Base-by-base conservation (phyloP, 139 green algal genomes). In the Chlorella sp. region DNA sequence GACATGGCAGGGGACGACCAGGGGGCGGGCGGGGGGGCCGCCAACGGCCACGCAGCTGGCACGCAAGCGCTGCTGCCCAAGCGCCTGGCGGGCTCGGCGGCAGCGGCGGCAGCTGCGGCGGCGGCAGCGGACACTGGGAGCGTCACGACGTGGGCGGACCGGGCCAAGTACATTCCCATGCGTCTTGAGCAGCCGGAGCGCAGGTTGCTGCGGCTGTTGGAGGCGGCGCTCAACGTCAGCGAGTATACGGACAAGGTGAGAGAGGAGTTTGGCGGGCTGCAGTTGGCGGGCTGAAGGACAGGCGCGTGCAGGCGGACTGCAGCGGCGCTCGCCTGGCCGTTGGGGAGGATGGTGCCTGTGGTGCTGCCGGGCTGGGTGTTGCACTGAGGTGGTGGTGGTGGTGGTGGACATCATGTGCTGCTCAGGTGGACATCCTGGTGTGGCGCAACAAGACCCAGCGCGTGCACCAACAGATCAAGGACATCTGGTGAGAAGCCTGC, bases 191-290 rank as follows among this genome's bases (percentile, higher is more conserved):
- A 85, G 27, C 80, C 88, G 27, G 91, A 97, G 75, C 80, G 93
- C 1, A 86, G 88, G 35, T 70, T 91, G 64, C 85, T 97, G 66
- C 81, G 89, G 49, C 82, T 97, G 62, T 77, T 98, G 20, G 92
- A 97, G 73, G 89, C 91, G 0, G 92, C 93, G 3, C 80, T 98
- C 24, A 86, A 88, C 33, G 94, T 98, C 5, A 88, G 71, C 74
- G 92, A 97, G 74, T 98, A 98, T 87, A 96, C 91, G 23, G 93
- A 96, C 77, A 92, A 93, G 71, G 91, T 94, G 49, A 0, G 74
- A n/a, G n/a, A n/a, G n/a, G n/a, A n/a, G n/a, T n/a, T n/a, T n/a
- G n/a, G n/a, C n/a, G n/a, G n/a, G n/a, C n/a, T n/a, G n/a, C n/a
- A n/a, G n/a, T 59, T 10, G 5, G 63, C n/a, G n/a, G n/a, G n/a